Percentiles rank a stretch among this genome's conserved stretches.
These are phyloP conservation scores for Monilinia polystroma DNA, from an alignment of 2,329 filamentous ascomycete genomes.

Conservation along the genomic window DNA sequence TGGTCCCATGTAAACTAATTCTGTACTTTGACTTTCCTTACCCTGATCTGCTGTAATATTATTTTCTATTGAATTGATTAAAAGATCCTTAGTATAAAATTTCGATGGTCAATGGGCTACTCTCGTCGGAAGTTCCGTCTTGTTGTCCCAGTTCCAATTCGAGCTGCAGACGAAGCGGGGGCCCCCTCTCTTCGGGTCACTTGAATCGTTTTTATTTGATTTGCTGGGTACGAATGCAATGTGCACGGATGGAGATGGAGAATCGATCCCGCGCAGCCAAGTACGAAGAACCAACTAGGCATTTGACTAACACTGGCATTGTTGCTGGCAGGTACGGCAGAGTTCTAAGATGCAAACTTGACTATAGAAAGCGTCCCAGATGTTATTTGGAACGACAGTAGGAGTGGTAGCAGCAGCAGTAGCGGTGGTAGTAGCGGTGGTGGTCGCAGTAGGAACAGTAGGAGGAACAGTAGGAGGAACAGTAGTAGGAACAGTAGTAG, in stretches of 20 bases:
- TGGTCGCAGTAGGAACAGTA: too few relatives aligned
- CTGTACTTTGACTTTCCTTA: background rate
- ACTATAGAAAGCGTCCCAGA: too few relatives aligned
- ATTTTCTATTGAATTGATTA: background rate
- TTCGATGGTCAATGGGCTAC: conserved; percentile 2
- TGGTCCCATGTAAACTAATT: background rate
- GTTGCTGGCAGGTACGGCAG: background rate
- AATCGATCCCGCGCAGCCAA: conserved; percentile 15
- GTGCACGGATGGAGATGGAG: conserved; percentile 15
- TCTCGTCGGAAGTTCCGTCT: conserved; percentile 12
- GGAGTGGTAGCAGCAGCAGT: too few relatives aligned
- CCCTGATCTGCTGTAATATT: background rate
- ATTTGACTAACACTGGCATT: background rate
- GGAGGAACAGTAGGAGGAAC: too few relatives aligned
- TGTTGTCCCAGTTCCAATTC: too few relatives aligned
- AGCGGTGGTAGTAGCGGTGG: too few relatives aligned
- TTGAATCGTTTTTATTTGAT: background rate
- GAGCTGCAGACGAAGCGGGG: background rate
- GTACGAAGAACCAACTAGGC: background rate
- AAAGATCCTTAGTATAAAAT: conserved; percentile 11
- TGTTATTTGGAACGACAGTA: too few relatives aligned
- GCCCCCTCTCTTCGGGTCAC: conserved; percentile 10
- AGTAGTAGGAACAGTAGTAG: too few relatives aligned
- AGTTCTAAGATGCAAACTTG: background rate
- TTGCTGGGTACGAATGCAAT: background rate